phyloP scores from a whole-genome alignment of 257 asterid species.

The Lavandula angustifolia region DNA sequence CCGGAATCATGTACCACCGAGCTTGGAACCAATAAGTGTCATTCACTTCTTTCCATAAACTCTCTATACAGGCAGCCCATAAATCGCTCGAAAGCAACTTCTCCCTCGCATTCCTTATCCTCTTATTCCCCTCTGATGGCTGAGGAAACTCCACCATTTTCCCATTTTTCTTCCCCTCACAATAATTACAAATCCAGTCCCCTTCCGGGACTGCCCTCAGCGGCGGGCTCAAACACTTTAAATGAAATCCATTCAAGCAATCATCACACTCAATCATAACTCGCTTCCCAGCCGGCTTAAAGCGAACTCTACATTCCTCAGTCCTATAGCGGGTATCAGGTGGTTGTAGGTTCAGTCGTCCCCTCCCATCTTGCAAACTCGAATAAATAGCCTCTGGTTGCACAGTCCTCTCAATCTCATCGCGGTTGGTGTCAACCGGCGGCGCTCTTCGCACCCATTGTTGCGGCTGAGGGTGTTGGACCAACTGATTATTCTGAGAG shows the following conservation, averaged over 20 bases:
- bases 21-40: constrained; percentile 79
- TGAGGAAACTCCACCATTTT: constrained; percentile 49
- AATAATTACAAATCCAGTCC: constrained; percentile 80
- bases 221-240: constrained; percentile 83
- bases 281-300: constrained; percentile 62
- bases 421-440: constrained; percentile 50
- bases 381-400: constrained; percentile 83
- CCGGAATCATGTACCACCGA: constrained; percentile 83
- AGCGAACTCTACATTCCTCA: constrained; percentile 91
- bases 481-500: constrained; percentile 52
- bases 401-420: constrained; percentile 85
- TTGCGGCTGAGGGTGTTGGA: constrained; percentile 67
- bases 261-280: constrained; percentile 91
- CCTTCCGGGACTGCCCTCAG: constrained; percentile 80
- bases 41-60: constrained; percentile 93
- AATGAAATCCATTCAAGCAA: constrained; percentile 92
- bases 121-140: constrained; percentile 71
- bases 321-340: too few relatives aligned
- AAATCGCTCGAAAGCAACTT: constrained; percentile 85
- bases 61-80: constrained; percentile 82
- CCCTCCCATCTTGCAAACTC: too few relatives aligned
- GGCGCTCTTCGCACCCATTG: constrained; percentile 80
- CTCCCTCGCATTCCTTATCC: constrained; percentile 76
- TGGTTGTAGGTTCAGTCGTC: too few relatives aligned
- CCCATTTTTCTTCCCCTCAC: constrained; percentile 59